Conservation (phyloP, 148 eudicot genomes). For the Camellia japonica region DNA sequence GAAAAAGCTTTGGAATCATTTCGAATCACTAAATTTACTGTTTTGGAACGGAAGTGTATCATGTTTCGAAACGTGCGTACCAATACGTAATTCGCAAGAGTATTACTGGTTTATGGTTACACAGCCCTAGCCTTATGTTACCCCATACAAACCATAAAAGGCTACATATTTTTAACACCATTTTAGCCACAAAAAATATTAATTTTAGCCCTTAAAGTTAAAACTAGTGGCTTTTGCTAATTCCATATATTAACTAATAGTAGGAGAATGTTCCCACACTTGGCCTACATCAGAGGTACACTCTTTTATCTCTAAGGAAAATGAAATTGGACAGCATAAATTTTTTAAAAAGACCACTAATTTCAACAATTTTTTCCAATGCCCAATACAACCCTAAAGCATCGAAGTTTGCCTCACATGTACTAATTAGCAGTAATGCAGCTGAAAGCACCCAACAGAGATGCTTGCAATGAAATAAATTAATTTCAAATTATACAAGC, state of each 20-base stretch:
- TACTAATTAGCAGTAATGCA: background rate
- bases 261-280: background rate
- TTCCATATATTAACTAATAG: background rate
- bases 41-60: too few species aligned
- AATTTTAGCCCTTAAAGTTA: background rate
- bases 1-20: too few species aligned
- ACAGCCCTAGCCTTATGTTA: background rate
- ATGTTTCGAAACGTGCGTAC: too few species aligned
- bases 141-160: background rate
- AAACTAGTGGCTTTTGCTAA: background rate
- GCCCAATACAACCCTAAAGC: background rate
- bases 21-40: too few species aligned
- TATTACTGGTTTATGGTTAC: too few species aligned
- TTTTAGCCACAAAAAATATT: background rate
- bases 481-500: background rate
- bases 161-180: background rate
- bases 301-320: background rate
- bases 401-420: background rate
- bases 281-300: background rate
- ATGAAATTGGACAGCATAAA: background rate
- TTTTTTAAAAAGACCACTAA: background rate
- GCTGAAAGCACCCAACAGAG: background rate
- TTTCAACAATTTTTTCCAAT: background rate
- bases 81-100: too few species aligned
- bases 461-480: background rate